Percentiles rank a stretch among this genome's conserved stretches.
Conservation (phyloP, 2,329 filamentous ascomycete genomes). For the Graphilbum fragrans region DNA sequence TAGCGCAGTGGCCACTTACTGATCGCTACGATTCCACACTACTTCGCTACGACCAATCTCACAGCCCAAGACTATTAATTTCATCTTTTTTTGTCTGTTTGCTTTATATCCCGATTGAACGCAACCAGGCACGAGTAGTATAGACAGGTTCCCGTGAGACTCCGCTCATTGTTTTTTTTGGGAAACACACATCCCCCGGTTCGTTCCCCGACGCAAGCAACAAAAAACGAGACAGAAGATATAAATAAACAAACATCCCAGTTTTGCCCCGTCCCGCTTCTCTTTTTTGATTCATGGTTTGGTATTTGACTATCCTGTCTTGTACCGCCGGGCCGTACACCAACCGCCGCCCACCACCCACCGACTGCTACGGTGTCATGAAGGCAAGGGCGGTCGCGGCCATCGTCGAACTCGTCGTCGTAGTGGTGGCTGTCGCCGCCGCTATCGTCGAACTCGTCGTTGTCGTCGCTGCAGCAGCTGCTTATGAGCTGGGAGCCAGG, state of each 20-base stretch:
- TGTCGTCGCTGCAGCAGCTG: conserved; percentile 5
- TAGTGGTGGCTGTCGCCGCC: too few relatives aligned
- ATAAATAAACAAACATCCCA: too few relatives aligned
- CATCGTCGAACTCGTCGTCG: too few relatives aligned
- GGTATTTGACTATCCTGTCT: neutral
- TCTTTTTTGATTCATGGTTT: neutral
- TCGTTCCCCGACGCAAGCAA: neutral
- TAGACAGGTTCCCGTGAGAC: neutral
- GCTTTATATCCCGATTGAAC: neutral
- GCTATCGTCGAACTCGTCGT: too few relatives aligned
- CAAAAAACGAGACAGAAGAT: neutral
- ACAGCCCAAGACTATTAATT: neutral
- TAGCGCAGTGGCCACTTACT: too few relatives aligned
- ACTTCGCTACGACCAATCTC: too few relatives aligned
- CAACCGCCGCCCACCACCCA: too few relatives aligned
- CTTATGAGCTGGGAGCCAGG: conserved; percentile 34
- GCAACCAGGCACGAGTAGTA: neutral
- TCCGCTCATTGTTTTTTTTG: neutral
- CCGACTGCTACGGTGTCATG: too few relatives aligned
- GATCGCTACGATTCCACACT: too few relatives aligned
- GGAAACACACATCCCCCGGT: neutral
- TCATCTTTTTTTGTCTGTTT: neutral
- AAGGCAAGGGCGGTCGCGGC: too few relatives aligned
- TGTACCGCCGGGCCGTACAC: too few relatives aligned
- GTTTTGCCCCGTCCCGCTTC: neutral